Base-by-base conservation (phyloP, 2,329 filamentous ascomycete genomes). In the Phialemonium atrogriseum region DNA sequence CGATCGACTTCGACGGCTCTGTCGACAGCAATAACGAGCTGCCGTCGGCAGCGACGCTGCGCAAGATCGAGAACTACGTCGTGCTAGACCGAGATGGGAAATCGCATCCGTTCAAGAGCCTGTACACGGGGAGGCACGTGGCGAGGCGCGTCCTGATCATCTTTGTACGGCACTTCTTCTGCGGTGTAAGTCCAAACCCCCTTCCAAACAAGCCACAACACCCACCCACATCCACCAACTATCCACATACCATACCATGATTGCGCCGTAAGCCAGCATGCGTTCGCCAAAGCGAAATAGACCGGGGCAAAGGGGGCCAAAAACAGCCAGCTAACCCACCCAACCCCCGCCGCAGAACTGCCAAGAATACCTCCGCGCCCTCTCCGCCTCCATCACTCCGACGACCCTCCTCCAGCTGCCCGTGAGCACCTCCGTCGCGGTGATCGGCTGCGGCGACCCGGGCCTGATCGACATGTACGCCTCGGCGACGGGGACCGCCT, bases 131-230 rank as follows among this genome's bases (percentile, higher is more conserved):
- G 4, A 61, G 53, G 27, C 70, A 70, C 33, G 62, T 64, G 3
- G 61, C 69, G 10, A 59, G 66, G 12, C 62, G 76, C 3, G 73
- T 84, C 17, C 63, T 88, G 19, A 56, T 86, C 24, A 73, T 87
- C 43, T 87, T 88, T 50, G 68, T 88, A 35, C 70, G 83, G 26
- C 82, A 87, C 58, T 88, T 87, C 56, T 86, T 84, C 64, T 87
- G 83, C 50, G 80, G 80, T 21, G 81, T 84, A 66, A 54, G 79
- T 67, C 15, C 27, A 7, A 19, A 19, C 21, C 26, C 15, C 23
- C 7, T 25, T 27, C 14, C 14, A n/a, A n/a, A n/a, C n/a, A n/a
- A n/a, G n/a, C n/a, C n/a, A n/a, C n/a, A n/a, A n/a, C n/a, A n/a
- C n/a, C n/a, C n/a, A n/a, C n/a, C n/a, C n/a, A n/a, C n/a, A n/a